Conservation (phyloP, 345 rosid species). For the Populus nigra region DNA sequence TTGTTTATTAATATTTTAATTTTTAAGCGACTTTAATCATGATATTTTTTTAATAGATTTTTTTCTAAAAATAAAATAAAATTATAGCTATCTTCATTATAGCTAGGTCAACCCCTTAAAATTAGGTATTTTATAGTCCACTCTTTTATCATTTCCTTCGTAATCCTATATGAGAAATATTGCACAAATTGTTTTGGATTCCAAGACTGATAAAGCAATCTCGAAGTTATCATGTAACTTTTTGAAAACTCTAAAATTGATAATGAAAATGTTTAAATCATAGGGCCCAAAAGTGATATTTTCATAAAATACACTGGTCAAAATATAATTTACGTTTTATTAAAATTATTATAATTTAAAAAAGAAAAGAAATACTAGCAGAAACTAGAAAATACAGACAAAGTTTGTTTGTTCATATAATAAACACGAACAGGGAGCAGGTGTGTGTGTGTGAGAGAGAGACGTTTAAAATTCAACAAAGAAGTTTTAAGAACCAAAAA, state of each 20-base stretch:
- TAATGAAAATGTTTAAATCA: neutral
- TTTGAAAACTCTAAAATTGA: neutral
- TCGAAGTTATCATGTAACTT: neutral
- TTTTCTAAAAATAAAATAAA: no score
- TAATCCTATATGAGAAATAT: no score
- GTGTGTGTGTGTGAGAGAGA: conserved; percentile 9
- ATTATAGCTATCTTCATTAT: no score
- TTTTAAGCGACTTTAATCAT: no score
- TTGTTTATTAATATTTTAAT: no score
- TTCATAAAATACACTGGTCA: neutral
- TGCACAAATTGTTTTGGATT: no score
- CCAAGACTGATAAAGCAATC: neutral
- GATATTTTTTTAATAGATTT: no score
- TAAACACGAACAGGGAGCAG: neutral
- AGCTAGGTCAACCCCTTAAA: no score
- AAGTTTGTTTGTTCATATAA: neutral
- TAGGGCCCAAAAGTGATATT: neutral
- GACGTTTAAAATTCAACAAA: conserved; percentile 38
- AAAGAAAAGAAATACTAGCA: neutral
- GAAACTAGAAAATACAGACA: neutral
- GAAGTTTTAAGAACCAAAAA: conserved; percentile 1
- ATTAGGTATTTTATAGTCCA: no score
- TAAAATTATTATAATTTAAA: no score
- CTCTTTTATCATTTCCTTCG: no score
- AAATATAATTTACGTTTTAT: no score